phyloP scores from a whole-genome alignment of 148 eudicot genomes.

The Chenopodium formosanum region DNA sequence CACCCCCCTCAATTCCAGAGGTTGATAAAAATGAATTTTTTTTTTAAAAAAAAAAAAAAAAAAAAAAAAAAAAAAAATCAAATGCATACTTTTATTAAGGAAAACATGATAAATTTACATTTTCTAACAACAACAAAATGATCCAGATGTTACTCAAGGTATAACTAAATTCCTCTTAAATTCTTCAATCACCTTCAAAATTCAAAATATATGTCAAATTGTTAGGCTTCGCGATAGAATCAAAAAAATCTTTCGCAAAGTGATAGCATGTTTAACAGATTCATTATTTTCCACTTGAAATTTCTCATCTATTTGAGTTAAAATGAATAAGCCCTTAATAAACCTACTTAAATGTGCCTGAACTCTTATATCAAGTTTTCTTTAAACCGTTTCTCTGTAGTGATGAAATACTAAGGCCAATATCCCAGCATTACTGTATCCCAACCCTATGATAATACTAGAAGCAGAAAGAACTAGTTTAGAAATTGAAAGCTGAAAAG shows the following conservation, averaged over 20 bases:
- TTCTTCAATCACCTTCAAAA: not conserved
- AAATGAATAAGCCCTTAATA: not conserved
- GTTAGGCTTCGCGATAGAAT: not conserved
- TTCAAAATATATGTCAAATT: not conserved
- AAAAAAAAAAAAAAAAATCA: no score
- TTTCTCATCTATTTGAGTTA: not conserved
- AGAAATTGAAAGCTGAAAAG: not conserved
- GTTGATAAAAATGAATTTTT: no score
- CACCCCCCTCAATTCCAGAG: not conserved
- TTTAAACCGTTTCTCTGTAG: not conserved
- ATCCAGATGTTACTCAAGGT: not conserved
- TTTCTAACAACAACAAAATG: not conserved
- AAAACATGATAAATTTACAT: not conserved
- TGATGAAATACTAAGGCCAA: not conserved
- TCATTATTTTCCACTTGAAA: not conserved
- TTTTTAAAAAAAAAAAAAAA: no score
- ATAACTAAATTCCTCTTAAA: not conserved
- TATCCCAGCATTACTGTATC: not conserved
- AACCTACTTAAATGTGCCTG: not conserved
- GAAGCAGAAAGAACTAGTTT: not conserved
- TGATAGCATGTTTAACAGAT: not conserved
- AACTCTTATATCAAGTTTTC: not conserved
- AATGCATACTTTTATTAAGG: not conserved
- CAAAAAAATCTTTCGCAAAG: not conserved
- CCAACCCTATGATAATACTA: not conserved